A percentile compares a stretch with the other conserved stretches of the same genome.
These are phyloP conservation scores for Grosmannia clavigera DNA, from an alignment of 2,329 filamentous ascomycete genomes.

Conservation along the genomic window DNA sequence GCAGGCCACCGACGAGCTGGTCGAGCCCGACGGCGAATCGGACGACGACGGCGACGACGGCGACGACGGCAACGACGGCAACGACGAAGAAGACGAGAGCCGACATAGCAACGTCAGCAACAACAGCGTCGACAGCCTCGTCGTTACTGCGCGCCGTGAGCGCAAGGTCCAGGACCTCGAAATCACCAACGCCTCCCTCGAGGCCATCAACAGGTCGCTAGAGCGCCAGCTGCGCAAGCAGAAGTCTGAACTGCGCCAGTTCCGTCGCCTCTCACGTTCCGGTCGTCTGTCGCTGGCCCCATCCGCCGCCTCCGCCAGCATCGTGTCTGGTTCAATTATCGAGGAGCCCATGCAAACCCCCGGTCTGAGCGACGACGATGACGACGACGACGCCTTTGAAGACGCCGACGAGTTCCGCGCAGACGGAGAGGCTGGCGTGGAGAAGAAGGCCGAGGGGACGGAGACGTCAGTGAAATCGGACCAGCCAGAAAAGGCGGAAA, in stretches of 20 bases:
- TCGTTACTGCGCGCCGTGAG: slow-evolving; percentile 79
- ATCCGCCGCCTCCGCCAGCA: slow-evolving; percentile 22
- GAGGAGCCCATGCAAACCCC: slow-evolving; percentile 23
- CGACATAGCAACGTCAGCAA: slow-evolving; percentile 13
- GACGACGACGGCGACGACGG: slow-evolving; percentile 14
- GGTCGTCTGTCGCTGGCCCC: slow-evolving; percentile 55
- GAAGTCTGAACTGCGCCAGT: slow-evolving; percentile 74
- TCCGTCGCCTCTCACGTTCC: slow-evolving; percentile 70
- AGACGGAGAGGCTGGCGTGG: not conserved
- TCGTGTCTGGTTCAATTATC: slow-evolving; percentile 29
- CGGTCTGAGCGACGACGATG: slow-evolving; percentile 37
- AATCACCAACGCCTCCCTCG: slow-evolving; percentile 88
- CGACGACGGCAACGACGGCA: slow-evolving; percentile 15
- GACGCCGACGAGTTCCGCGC: not conserved
- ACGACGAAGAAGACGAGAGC: not conserved
- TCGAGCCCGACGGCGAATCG: slow-evolving; percentile 3
- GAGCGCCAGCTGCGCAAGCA: slow-evolving; percentile 89
- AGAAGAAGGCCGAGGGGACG: slow-evolving; percentile 23
- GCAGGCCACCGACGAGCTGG: slow-evolving; percentile 41
- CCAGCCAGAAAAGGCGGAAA: too few species aligned
- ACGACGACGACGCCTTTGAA: slow-evolving; percentile 24
- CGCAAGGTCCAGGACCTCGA: slow-evolving; percentile 92
- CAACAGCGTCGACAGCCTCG: slow-evolving; percentile 49
- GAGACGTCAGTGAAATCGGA: too few species aligned
- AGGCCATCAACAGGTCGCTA: slow-evolving; percentile 87